A percentile compares a stretch with the other conserved stretches of the same genome.
These are phyloP conservation scores for Actinomortierella ambigua DNA, from an alignment of 371 early-diverging fungal genomes.

Conservation along the genomic window DNA sequence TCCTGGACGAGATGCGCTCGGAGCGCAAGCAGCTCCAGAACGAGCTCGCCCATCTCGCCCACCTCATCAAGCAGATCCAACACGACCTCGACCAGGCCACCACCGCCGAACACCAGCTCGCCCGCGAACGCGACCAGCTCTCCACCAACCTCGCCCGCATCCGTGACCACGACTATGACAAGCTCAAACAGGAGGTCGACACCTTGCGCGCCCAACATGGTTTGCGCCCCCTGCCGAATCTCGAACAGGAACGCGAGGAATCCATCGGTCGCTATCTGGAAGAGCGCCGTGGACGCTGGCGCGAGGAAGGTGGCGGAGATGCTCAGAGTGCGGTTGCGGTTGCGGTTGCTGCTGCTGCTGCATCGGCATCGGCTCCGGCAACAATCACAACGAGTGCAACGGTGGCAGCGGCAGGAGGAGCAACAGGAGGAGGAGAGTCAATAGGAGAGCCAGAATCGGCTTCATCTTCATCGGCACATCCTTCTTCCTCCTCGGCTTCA, in stretches of 20 bases:
- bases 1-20: conserved; percentile 26
- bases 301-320: conserved; percentile 16
- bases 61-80: conserved; percentile 33
- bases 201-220: conserved; percentile 24
- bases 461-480: background rate
- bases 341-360: too few relatives aligned
- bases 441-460: background rate
- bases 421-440: conserved; percentile 1
- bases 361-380: background rate
- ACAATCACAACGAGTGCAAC: background rate
- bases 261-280: conserved; percentile 39
- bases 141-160: conserved; percentile 24
- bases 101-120: conserved; percentile 21
- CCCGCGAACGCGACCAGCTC: conserved; percentile 39
- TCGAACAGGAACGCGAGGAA: conserved; percentile 40
- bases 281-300: conserved; percentile 39
- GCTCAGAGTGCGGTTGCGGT: background rate
- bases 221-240: conserved; percentile 21
- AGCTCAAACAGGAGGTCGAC: conserved; percentile 39
- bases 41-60: conserved; percentile 22
- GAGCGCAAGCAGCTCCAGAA: conserved; percentile 29
- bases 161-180: conserved; percentile 29
- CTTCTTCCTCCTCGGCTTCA: conserved; percentile 4
- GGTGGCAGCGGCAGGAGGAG: background rate
- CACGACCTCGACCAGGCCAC: conserved; percentile 34